A percentile compares a stretch with the other conserved stretches of the same genome.
These are phyloP conservation scores for Vaccinium corymbosum DNA, from an alignment of 148 eudicot species.

Conservation along the genomic window DNA sequence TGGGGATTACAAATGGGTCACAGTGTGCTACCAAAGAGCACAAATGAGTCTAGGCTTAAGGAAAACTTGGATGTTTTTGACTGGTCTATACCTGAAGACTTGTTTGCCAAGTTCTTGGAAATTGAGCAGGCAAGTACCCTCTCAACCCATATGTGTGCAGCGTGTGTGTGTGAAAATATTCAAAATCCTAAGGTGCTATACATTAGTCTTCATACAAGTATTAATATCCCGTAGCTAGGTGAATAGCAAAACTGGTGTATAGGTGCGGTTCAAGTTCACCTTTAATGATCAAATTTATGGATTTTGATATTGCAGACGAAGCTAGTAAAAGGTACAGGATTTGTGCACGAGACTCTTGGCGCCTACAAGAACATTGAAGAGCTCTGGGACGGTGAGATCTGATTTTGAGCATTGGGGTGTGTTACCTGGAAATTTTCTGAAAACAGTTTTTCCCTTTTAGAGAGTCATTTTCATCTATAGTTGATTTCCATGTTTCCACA, in stretches of 20 bases:
- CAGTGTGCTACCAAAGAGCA: slow-evolving; percentile 76
- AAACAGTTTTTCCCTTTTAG: background rate
- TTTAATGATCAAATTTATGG: background rate
- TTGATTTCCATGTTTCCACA: background rate
- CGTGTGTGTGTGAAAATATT: background rate
- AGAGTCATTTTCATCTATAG: background rate
- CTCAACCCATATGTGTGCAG: background rate
- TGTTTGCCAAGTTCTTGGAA: slow-evolving; percentile 57
- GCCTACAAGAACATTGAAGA: slow-evolving; percentile 60
- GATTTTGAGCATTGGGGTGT: slow-evolving; percentile 11
- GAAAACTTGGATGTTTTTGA: slow-evolving; percentile 56
- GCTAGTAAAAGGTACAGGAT: slow-evolving; percentile 28
- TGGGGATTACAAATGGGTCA: slow-evolving; percentile 90
- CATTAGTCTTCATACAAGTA: background rate
- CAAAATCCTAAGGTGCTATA: background rate
- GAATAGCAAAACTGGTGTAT: background rate
- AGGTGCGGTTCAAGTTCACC: background rate
- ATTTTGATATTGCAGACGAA: slow-evolving; percentile 40
- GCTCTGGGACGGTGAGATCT: slow-evolving; percentile 73
- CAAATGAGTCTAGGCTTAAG: slow-evolving; percentile 56
- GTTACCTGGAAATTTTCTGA: background rate
- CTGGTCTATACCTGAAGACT: slow-evolving; percentile 70
- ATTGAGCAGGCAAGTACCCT: slow-evolving; percentile 58
- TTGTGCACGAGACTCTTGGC: slow-evolving; percentile 48
- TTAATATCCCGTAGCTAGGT: background rate